Base-by-base conservation (phyloP, 169 alveolate genomes). In the Plasmodium fragile region DNA sequence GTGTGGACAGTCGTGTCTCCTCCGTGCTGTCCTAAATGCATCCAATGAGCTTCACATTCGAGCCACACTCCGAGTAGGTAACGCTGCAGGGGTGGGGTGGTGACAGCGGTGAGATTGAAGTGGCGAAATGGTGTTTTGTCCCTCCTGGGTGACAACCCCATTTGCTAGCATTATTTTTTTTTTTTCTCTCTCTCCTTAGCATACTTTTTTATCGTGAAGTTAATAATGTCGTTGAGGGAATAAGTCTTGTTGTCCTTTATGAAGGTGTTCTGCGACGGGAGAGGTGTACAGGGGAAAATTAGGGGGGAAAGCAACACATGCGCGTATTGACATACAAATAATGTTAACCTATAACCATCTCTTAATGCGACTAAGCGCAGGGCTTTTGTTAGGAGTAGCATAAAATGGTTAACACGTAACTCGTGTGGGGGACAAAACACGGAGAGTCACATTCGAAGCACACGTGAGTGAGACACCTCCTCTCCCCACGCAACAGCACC, bases 41-140 rank as follows among this genome's bases (percentile, higher is more conserved):
- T n/a, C 92, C 92, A 25, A 83, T 41, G 32, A 83, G 77, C 53
- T 83, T 83, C 13, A 83, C 83, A n/a, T 83, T 69, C 52, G 83
- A 25, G n/a, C 92, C 92, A 10, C 25, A 28, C 25, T 32, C 52
- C 1, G 83, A 25, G 16, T 69, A 34, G 25, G 92, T 71, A 25
- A 83, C 39, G 32, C 92, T 83, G 75, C 18, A 83, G 16, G 36
- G 59, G 36, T 18, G 32, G 52, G 43, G 49, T 8, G 49, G 52
- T 34, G 45, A 39, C 45, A 34, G 41, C 2, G n/a, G n/a, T n/a
- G n/a, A n/a, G n/a, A 39, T 0, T 18, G 36, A 8, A 65, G 30
- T 65, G 39, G 36, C 34, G 36, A 65, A 65, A 65, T 22, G 36
- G 36, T 65, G 75, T 65, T 65, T 34, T 34, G 41, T 3, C 75